Conservation (phyloP, 108 stramenopile genomes). For the Parietichytrium sp. region DNA sequence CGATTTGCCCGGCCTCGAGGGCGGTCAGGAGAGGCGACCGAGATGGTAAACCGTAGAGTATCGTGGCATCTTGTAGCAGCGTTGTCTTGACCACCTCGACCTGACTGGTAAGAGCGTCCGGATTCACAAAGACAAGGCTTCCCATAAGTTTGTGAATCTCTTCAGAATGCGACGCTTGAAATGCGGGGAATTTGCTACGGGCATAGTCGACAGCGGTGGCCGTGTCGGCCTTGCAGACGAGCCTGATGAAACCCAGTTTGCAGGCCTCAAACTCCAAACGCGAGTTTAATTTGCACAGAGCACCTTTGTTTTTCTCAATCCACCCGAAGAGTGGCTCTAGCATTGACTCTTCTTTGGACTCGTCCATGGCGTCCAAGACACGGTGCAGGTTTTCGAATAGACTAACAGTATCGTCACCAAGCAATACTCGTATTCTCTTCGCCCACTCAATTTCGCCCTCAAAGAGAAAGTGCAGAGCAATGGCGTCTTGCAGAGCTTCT, state of each 20-base stretch:
- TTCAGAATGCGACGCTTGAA: background rate
- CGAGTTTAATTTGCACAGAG: too few species aligned
- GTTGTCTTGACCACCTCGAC: background rate
- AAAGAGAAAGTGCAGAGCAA: too few species aligned
- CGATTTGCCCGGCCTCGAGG: background rate
- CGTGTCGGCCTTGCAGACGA: background rate
- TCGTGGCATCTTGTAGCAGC: background rate
- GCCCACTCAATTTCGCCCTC: too few species aligned
- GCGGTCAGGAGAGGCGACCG: background rate
- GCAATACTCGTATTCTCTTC: too few species aligned
- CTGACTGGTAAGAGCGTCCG: background rate
- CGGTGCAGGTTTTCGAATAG: too few species aligned
- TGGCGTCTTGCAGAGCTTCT: too few species aligned
- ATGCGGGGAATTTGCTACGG: background rate
- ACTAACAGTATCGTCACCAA: too few species aligned
- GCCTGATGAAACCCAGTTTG: background rate
- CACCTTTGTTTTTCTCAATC: too few species aligned
- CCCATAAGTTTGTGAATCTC: conserved; percentile 25
- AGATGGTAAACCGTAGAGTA: background rate
- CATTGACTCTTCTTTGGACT: too few species aligned
- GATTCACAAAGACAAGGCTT: background rate
- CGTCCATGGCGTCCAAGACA: too few species aligned
- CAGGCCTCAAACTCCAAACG: conserved; percentile 3
- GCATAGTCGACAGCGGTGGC: background rate
- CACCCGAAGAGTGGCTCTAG: too few species aligned